Percentiles rank a stretch among this genome's conserved stretches.
Conservation (phyloP, 1,284 basidiomycete genomes). For the Ceratobasidium sp. region DNA sequence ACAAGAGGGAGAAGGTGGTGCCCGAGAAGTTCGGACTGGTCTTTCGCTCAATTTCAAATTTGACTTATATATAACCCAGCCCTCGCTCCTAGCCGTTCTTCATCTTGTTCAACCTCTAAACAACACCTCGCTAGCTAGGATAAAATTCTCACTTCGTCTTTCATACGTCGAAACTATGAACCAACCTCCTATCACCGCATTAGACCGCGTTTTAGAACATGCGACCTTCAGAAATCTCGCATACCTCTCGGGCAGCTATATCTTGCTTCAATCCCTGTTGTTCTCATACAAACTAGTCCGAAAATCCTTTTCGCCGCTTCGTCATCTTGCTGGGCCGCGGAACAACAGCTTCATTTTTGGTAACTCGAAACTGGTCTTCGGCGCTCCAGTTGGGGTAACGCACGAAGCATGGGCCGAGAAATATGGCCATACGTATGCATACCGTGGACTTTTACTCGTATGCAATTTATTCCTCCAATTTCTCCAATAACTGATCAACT, state of each 20-base stretch:
- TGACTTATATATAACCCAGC: too few relatives aligned
- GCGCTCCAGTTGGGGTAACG: slow-evolving; percentile 59
- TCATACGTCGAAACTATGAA: too few relatives aligned
- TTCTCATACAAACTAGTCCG: slow-evolving; percentile 15
- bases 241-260: slow-evolving; percentile 47
- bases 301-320: slow-evolving; percentile 60
- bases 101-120: too few relatives aligned
- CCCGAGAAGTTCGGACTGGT: too few relatives aligned
- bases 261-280: not conserved
- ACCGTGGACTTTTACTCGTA: slow-evolving; percentile 49
- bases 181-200: too few relatives aligned
- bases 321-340: slow-evolving; percentile 66
- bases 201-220: not conserved
- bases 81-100: too few relatives aligned
- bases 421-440: slow-evolving; percentile 62
- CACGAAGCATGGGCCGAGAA: slow-evolving; percentile 69
- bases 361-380: slow-evolving; percentile 63
- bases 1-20: too few relatives aligned
- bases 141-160: too few relatives aligned
- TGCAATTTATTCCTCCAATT: slow-evolving; percentile 53
- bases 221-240: slow-evolving; percentile 17
- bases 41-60: too few relatives aligned
- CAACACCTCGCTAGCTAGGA: too few relatives aligned
- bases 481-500: slow-evolving; percentile 15
- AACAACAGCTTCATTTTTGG: slow-evolving; percentile 67